Base-by-base conservation (phyloP, 2,329 filamentous ascomycete species). In the Penicillium sp. region DNA sequence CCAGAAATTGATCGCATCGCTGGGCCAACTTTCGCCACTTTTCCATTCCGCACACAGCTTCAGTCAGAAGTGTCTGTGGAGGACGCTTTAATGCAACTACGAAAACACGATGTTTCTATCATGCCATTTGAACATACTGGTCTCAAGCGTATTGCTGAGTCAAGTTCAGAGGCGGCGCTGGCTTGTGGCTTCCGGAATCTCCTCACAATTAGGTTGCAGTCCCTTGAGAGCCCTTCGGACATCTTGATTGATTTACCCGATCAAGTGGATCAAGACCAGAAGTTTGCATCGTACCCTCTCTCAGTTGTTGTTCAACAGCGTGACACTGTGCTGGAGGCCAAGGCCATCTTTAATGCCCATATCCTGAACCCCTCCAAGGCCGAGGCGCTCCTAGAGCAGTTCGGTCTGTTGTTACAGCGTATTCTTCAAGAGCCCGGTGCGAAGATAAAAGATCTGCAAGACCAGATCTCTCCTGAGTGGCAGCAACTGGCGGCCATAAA, bases 21-120 rank as follows among this genome's bases (percentile, higher is more conserved):
- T 32, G 75, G 73, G 7, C 70, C 75, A 6, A 71, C 73, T 0
- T 69, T 77, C 14, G 66, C 73, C 4, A 74, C 74, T 6, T 68
- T 74, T 3, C 75, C 75, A 1, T 64, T 74, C 13, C 64, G 74
- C 4, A 49, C 74, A 9, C 62, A 47, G 58, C 29, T 55, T 73
- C 13, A 36, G 19, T 2, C 18, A 7, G 16, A 45, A 1, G 5
- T 34, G 2, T 45, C 45, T 1, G 27, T 56, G 8, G 26, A 47
- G 34, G 16, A 39, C 16, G 40, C 30, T 10, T 23, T 56, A 13
- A 14, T 34, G 11, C 19, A 44, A 29, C 26, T 56, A 9, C 48
- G 46, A 38, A n/a, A 43, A 7, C 43, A 42, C 11, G 36, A 45
- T 4, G 8, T 45, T n/a, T 36, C 18, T 4, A 32, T 48, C 18